A percentile compares a stretch with the other conserved stretches of the same genome.
These are phyloP conservation scores for Aphanomyces euteiches DNA, from an alignment of 352 stramenopile species.

Conservation along the genomic window DNA sequence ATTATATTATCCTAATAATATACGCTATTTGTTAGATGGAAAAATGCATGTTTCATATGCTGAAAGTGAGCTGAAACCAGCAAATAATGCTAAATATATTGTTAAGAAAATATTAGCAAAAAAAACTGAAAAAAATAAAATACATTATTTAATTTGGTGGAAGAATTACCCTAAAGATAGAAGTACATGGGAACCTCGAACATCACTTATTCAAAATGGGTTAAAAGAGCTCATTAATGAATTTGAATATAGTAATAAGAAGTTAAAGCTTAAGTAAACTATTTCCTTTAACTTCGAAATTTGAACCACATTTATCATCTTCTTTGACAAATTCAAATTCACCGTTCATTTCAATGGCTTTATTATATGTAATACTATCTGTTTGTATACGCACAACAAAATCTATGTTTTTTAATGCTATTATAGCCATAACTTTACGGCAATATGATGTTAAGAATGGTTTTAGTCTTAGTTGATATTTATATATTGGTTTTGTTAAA, in stretches of 20 bases:
- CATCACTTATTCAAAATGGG: background rate
- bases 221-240: slow-evolving; percentile 17
- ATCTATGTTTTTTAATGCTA: background rate
- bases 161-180: slow-evolving; percentile 14
- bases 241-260: slow-evolving; percentile 10
- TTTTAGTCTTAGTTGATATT: background rate
- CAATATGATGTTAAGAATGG: background rate
- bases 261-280: slow-evolving; percentile 3
- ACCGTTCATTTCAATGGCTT: background rate
- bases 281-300: slow-evolving; percentile 12
- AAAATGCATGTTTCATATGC: background rate
- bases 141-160: slow-evolving; percentile 20
- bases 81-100: slow-evolving; percentile 15
- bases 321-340: slow-evolving; percentile 9
- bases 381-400: background rate
- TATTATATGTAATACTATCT: slow-evolving; percentile 8
- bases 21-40: background rate
- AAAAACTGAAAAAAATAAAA: slow-evolving; percentile 22
- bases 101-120: slow-evolving; percentile 5
- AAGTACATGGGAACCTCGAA: background rate
- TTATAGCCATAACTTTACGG: background rate
- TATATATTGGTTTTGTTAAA: background rate
- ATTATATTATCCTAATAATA: slow-evolving; percentile 4
- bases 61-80: background rate
- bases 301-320: background rate